phyloP scores from a whole-genome alignment of 1,284 basidiomycete genomes.

The Tilletia walkeri region DNA sequence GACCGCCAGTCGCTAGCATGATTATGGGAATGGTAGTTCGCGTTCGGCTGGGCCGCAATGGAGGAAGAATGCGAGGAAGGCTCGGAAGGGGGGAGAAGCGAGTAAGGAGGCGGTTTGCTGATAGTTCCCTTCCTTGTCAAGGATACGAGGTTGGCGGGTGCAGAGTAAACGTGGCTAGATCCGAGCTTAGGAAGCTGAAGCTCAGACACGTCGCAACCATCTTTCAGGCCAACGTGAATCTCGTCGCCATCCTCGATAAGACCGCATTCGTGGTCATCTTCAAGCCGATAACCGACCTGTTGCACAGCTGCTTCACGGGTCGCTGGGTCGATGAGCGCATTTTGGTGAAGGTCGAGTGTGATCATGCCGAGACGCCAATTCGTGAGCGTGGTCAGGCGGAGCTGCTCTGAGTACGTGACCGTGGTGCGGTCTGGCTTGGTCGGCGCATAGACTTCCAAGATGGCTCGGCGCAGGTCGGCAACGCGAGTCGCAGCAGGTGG shows the following conservation, averaged over 20 bases:
- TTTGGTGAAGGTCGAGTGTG: conserved; percentile 48
- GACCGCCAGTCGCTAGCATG: conserved; percentile 42
- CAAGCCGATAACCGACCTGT: conserved; percentile 42
- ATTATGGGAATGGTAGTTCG: conserved; percentile 47
- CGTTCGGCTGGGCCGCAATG: conserved; percentile 48
- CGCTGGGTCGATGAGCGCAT: conserved; percentile 36
- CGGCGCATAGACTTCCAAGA: conserved; percentile 41
- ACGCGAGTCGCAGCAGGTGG: conserved; percentile 40
- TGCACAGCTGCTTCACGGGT: conserved; percentile 21
- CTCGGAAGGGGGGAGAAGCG: conserved; percentile 41
- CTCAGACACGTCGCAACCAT: conserved; percentile 32
- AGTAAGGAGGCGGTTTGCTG: conserved; percentile 40
- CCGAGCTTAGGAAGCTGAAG: conserved; percentile 44
- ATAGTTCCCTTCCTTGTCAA: conserved; percentile 37
- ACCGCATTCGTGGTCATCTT: conserved; percentile 51
- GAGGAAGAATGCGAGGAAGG: conserved; percentile 53
- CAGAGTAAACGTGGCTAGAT: conserved; percentile 38
- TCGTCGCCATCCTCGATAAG: conserved; percentile 52
- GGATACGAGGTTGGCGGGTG: conserved; percentile 20
- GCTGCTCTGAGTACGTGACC: conserved; percentile 35
- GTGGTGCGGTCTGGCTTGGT: neutral
- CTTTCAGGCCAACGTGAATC: conserved; percentile 38
- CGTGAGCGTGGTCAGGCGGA: conserved; percentile 50
- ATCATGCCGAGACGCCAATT: conserved; percentile 53
- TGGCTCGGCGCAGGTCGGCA: conserved; percentile 42